Evolutionary conservation across 2,329 filamentous ascomycete genomes (phyloP).

Genomic region (Pezicula neosporulosa): DNA sequence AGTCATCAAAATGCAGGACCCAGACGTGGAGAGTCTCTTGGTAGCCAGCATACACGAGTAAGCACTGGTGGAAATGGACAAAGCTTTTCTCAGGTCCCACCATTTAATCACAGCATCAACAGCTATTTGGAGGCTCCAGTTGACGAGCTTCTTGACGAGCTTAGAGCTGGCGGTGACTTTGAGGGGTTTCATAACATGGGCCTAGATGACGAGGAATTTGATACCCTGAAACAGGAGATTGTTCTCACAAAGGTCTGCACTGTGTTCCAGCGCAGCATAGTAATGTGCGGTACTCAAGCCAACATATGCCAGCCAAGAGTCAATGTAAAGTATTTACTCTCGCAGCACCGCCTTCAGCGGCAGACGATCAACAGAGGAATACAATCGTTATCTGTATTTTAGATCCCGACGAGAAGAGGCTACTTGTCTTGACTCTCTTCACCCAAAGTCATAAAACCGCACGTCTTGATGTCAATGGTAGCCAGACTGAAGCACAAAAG

Average conservation of each 20-base stretch:
- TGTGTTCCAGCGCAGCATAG: slow-evolving; percentile 61
- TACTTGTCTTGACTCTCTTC: slow-evolving; percentile 64
- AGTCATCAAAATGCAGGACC: slow-evolving; percentile 36
- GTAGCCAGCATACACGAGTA: slow-evolving; percentile 58
- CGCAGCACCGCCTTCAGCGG: slow-evolving; percentile 51
- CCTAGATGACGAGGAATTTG: slow-evolving; percentile 67
- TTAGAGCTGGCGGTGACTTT: slow-evolving; percentile 57
- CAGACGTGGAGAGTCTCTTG: slow-evolving; percentile 64
- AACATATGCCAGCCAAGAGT: slow-evolving; percentile 46
- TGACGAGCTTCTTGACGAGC: slow-evolving; percentile 66
- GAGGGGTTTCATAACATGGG: slow-evolving; percentile 72
- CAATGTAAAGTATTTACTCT: slow-evolving; percentile 67
- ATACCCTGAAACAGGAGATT: slow-evolving; percentile 70
- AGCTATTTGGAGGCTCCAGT: slow-evolving; percentile 67
- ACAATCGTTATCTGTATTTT: slow-evolving; percentile 67
- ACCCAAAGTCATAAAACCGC: slow-evolving; percentile 32
- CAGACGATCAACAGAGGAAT: slow-evolving; percentile 49
- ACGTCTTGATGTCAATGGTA: slow-evolving; percentile 6
- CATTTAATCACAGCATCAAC: slow-evolving; percentile 44
- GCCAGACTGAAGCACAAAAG: slow-evolving; percentile 18
- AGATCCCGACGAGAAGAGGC: slow-evolving; percentile 62
- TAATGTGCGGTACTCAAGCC: slow-evolving; percentile 57
- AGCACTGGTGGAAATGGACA: slow-evolving; percentile 40
- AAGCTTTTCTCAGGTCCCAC: slow-evolving; percentile 18
- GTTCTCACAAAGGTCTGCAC: slow-evolving; percentile 68